Evolutionary conservation across 179 eudicot genomes (phyloP).

Genomic region (Carnegiea gigantea): DNA sequence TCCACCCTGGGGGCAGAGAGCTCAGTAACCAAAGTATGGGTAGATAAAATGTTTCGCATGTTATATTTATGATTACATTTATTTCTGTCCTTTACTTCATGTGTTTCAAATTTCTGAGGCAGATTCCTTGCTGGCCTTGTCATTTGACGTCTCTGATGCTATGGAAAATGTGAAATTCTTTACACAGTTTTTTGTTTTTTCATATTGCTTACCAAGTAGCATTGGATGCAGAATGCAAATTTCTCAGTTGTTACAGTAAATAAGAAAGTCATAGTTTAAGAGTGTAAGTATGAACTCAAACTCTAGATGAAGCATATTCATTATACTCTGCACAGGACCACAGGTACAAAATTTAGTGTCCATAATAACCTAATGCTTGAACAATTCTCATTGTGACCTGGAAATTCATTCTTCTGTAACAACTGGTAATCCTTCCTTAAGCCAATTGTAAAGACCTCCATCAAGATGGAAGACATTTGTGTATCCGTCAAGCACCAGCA

Average conservation of each 20-base stretch:
- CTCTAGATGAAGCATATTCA: slow-evolving; percentile 25
- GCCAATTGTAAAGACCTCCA: slow-evolving; percentile 89
- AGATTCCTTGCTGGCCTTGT: background rate
- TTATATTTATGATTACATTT: background rate
- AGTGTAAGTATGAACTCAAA: slow-evolving; percentile 10
- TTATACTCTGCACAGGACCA: slow-evolving; percentile 22
- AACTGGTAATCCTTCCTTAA: slow-evolving; percentile 72
- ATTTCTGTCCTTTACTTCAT: background rate
- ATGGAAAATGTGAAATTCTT: background rate
- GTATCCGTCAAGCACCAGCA: slow-evolving; percentile 89
- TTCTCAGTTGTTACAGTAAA: slow-evolving; percentile 28
- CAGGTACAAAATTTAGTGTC: slow-evolving; percentile 31
- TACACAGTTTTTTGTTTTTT: background rate
- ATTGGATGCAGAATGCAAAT: slow-evolving; percentile 17
- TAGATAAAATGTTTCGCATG: background rate
- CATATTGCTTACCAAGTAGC: slow-evolving; percentile 3
- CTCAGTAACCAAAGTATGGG: too few species aligned
- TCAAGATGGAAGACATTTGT: slow-evolving; percentile 89
- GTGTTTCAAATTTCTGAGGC: background rate
- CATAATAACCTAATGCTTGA: slow-evolving; percentile 17
- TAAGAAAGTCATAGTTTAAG: slow-evolving; percentile 10
- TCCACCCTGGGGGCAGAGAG: too few species aligned
- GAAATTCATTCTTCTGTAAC: slow-evolving; percentile 50
- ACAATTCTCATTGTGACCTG: slow-evolving; percentile 12
- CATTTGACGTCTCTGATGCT: background rate